phyloP scores from a whole-genome alignment of 2,329 filamentous ascomycete species.

The Curvularia lunata region DNA sequence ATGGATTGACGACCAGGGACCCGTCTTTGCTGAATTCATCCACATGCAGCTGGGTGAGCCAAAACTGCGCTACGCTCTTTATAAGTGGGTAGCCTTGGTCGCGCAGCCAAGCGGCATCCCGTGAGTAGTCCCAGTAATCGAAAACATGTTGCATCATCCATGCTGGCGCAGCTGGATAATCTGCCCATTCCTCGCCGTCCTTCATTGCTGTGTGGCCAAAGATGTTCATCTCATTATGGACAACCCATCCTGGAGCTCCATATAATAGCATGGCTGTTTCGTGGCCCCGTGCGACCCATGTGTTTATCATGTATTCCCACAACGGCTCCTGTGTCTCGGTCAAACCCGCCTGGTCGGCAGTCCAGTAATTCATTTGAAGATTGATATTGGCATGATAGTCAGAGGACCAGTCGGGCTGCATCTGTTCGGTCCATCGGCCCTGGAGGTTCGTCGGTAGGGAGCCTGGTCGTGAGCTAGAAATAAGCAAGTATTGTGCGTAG shows the following conservation, averaged over 20 bases:
- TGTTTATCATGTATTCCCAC: conserved; percentile 62
- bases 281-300: conserved; percentile 60
- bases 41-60: conserved; percentile 60
- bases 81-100: conserved; percentile 60
- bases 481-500: conserved; percentile 61
- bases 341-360: conserved; percentile 60
- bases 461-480: conserved; percentile 60
- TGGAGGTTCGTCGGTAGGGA: conserved; percentile 63
- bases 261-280: conserved; percentile 63
- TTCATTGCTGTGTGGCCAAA: conserved; percentile 64
- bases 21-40: conserved; percentile 60
- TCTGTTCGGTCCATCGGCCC: conserved; percentile 60
- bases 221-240: conserved; percentile 65
- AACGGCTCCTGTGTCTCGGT: conserved; percentile 54
- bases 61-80: conserved; percentile 62
- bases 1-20: conserved; percentile 63
- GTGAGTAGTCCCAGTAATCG: conserved; percentile 63
- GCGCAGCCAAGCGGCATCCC: conserved; percentile 55
- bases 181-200: conserved; percentile 52
- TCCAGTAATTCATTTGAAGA: conserved; percentile 68
- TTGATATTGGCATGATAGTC: conserved; percentile 68
- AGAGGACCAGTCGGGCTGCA: conserved; percentile 57
- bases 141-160: conserved; percentile 68
- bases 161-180: conserved; percentile 57
- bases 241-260: conserved; percentile 61